Percentiles rank a stretch among this genome's conserved stretches.
Evolutionary conservation across 352 stramenopile species (phyloP).

Genomic region (Phytophthora tubulina): DNA sequence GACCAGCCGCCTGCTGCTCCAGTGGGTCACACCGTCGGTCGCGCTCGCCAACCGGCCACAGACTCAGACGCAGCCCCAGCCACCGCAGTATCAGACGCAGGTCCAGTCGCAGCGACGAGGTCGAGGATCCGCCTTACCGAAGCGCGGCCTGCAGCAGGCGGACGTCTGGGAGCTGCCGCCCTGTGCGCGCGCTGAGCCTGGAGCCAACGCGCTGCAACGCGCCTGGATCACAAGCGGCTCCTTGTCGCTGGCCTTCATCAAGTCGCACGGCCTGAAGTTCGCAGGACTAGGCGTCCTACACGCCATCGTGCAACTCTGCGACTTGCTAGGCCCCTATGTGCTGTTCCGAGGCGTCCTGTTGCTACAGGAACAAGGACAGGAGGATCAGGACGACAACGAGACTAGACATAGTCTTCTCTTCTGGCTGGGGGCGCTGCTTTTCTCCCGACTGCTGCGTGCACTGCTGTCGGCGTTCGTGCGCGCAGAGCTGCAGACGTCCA

Average conservation of each 20-base stretch:
- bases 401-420: constrained; percentile 43
- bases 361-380: constrained; percentile 41
- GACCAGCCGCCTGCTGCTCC: constrained; percentile 50
- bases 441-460: constrained; percentile 69
- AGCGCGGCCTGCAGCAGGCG: constrained; percentile 49
- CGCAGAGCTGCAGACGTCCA: constrained; percentile 68
- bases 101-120: constrained; percentile 13
- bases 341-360: constrained; percentile 68
- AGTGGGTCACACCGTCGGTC: constrained; percentile 61
- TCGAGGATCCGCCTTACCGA: constrained; percentile 37
- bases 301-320: constrained; percentile 53
- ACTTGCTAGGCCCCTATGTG: constrained; percentile 70
- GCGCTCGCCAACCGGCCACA: constrained; percentile 44
- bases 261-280: constrained; percentile 61
- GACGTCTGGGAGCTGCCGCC: constrained; percentile 74
- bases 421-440: constrained; percentile 72
- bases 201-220: constrained; percentile 59
- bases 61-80: constrained; percentile 39
- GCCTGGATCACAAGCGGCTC: constrained; percentile 70
- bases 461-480: constrained; percentile 73
- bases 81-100: constrained; percentile 31
- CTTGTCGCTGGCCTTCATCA: constrained; percentile 61
- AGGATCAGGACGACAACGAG: constrained; percentile 19
- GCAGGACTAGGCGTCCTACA: constrained; percentile 55
- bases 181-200: constrained; percentile 50